Evolutionary conservation across 2,329 filamentous ascomycete species (phyloP).

Genomic region (Botrytis paeoniae): DNA sequence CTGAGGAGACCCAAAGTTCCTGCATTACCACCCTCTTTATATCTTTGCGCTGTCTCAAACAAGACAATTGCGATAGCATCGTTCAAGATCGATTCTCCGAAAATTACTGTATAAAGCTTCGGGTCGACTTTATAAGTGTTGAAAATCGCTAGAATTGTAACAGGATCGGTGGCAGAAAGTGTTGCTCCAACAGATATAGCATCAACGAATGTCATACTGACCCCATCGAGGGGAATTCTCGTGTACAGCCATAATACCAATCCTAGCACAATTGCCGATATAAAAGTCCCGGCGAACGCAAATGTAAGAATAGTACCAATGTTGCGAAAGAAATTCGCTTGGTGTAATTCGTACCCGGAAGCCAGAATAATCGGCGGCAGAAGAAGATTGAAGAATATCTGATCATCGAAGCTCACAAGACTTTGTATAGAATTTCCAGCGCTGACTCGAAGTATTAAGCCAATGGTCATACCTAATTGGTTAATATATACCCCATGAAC

Average conservation of each 20-base stretch:
- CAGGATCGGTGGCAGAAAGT: conserved; percentile 92
- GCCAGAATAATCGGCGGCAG: conserved; percentile 98
- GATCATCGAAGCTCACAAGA: conserved; percentile 94
- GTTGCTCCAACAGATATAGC: conserved; percentile 96
- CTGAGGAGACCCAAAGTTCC: conserved; percentile 73
- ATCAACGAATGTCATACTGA: conserved; percentile 88
- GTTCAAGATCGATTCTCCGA: conserved; percentile 96
- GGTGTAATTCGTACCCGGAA: conserved; percentile 94
- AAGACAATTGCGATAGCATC: conserved; percentile 98
- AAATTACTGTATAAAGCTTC: conserved; percentile 97
- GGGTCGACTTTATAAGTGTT: conserved; percentile 99
- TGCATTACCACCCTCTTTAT: conserved; percentile 70
- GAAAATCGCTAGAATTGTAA: conserved; percentile 98
- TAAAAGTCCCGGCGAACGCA: conserved; percentile 93
- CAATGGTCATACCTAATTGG: conserved; percentile 82
- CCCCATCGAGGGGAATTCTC: conserved; percentile 76
- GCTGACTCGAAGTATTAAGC: conserved; percentile 78
- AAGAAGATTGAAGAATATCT: conserved; percentile 98
- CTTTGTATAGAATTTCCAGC: conserved; percentile 81
- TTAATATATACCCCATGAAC: not conserved
- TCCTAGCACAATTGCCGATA: conserved; percentile 93
- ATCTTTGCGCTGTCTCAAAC: conserved; percentile 95
- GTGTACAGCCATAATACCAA: conserved; percentile 87
- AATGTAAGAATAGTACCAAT: conserved; percentile 97
- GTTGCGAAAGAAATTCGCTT: conserved; percentile 98